Evolutionary conservation across 2,329 filamentous ascomycete species (phyloP), one percentile per base, ranked within the genome.

Genomic region (Epichloe scottii): DNA sequence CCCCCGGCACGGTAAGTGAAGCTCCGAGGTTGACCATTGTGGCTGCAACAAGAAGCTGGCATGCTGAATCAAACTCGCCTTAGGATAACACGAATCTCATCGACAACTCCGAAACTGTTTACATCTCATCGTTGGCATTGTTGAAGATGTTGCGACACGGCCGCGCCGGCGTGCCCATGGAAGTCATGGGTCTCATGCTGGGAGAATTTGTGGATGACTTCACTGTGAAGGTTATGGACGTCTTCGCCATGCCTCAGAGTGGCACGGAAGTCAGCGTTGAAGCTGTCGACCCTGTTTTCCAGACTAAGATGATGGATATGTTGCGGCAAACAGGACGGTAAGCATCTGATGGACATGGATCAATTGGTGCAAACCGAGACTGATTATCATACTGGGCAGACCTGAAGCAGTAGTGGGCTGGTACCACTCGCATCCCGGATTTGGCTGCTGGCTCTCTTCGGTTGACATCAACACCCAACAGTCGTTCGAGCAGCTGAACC

Each of bases 301-400:
- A 98, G 74, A 96, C 89, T 63, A 98, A 96, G 78, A 98, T 98
- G 93, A 98, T 98, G 93, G 93, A 98, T 68, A 97, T 98, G 93
- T 76, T 98, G 67, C 80, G 87, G 64, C 93, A 98, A 76, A 98
- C 93, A 53, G 93, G 93, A 72, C 81, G 93, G 89, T 94, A 75
- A 62, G 79, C 19, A 11, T 56, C 38, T 51, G 51, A 41, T 47
- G 51, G 53, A 45, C 43, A 51, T 38, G 43, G 40, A 51, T 39
- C 17, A 33, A 15, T 12, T 6, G 26, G 26, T 19, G n/a, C 40
- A 35, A 4, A 3, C 14, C 6, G 48, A 38, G 40, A n/a, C 48
- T 49, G 17, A 49, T 23, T 4, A 30, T 44, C 15, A 26, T 3
- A 14, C 8, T 17, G 5, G 2, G 17, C 59, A 95, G 90, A 67